Evolutionary conservation across 108 stramenopile genomes (phyloP).

Genomic region (Cyclotella distinguenda): DNA sequence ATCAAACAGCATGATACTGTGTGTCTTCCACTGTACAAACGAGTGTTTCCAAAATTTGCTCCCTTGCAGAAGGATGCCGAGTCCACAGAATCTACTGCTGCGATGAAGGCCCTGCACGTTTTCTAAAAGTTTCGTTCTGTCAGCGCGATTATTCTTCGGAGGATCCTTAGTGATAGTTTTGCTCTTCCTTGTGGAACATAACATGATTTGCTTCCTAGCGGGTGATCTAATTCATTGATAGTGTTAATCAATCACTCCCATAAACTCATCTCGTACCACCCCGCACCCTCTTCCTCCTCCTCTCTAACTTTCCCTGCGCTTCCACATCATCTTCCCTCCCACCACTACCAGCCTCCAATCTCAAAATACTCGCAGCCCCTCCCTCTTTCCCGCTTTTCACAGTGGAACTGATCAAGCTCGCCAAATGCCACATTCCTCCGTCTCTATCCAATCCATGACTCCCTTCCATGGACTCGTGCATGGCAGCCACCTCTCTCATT

Average conservation of each 20-base stretch:
- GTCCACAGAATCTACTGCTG: not conserved
- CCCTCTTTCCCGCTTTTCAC: constrained; percentile 78
- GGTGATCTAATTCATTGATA: no score
- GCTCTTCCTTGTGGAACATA: no score
- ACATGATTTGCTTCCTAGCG: no score
- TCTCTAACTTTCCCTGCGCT: constrained; percentile 28
- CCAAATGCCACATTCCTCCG: constrained; percentile 89
- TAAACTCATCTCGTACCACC: no score
- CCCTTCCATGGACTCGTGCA: constrained; percentile 58
- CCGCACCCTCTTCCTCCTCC: constrained; percentile 22
- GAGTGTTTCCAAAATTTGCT: constrained; percentile 96
- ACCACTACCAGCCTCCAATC: constrained; percentile 68
- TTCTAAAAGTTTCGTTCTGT: no score
- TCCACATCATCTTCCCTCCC: constrained; percentile 31
- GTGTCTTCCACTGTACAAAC: constrained; percentile 95
- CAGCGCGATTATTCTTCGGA: no score
- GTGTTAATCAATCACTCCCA: no score
- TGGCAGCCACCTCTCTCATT: constrained; percentile 84
- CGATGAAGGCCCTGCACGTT: constrained; percentile 24
- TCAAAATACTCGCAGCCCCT: constrained; percentile 46
- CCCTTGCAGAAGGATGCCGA: constrained; percentile 25
- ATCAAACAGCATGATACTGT: constrained; percentile 99
- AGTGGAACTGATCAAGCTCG: constrained; percentile 63
- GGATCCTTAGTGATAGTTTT: no score
- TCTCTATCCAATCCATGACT: constrained; percentile 72